phyloP scores from a whole-genome alignment of 352 stramenopile species.

The Globisporangium nagaii region DNA sequence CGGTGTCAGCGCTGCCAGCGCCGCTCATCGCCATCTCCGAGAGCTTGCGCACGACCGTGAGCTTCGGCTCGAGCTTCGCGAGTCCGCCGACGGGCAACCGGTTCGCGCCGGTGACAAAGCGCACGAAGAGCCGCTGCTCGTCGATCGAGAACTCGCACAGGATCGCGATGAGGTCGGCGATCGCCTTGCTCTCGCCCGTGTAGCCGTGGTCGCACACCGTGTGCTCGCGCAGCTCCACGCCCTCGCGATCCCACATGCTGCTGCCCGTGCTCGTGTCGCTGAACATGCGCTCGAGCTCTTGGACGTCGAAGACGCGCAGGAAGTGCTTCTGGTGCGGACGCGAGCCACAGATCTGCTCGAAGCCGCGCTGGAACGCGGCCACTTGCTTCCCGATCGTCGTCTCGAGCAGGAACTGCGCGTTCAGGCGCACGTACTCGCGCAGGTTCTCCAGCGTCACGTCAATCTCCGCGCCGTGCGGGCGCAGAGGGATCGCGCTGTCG shows the following conservation, averaged over 20 bases:
- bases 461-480: conserved; percentile 26
- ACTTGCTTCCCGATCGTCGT: conserved; percentile 59
- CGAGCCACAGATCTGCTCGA: conserved; percentile 52
- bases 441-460: conserved; percentile 49
- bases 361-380: conserved; percentile 58
- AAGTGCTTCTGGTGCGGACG: conserved; percentile 19
- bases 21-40: conserved; percentile 11
- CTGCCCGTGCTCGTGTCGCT: conserved; percentile 34
- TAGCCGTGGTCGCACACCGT: conserved; percentile 88
- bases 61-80: conserved; percentile 70
- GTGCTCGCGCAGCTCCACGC: conserved; percentile 57
- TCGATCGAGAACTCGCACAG: conserved; percentile 59
- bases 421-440: conserved; percentile 47
- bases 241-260: conserved; percentile 68
- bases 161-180: conserved; percentile 70
- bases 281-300: conserved; percentile 64
- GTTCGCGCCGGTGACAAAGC: conserved; percentile 87
- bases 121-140: conserved; percentile 82
- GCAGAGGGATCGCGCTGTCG: conserved; percentile 48
- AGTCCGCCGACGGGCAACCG: conserved; percentile 83
- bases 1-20: conserved; percentile 6
- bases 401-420: conserved; percentile 53
- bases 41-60: conserved; percentile 87
- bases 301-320: conserved; percentile 53
- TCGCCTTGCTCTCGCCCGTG: conserved; percentile 50